Base-by-base conservation (phyloP, 164 flowering plant species). In the Berberis thunbergii region DNA sequence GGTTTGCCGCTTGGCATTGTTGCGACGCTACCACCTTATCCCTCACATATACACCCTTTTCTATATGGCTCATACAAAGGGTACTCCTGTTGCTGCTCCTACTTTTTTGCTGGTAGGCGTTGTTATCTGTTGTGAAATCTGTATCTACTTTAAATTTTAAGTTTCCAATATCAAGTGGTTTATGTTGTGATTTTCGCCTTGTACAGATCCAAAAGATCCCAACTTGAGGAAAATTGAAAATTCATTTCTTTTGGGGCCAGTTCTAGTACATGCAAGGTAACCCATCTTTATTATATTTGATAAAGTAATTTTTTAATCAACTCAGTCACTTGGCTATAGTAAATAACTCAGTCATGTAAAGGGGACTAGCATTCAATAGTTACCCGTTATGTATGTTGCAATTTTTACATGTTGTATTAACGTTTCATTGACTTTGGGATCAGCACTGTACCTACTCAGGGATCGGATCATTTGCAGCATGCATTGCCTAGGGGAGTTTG, bases 31-130 rank as follows among this genome's bases (percentile, higher is more conserved):
- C 71, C 89, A 89, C 45, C 76, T 93, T 63, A 46, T 93, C 49
- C 96, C 89, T 48, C 91, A 85, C 70, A 70, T 93, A 57, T 93
- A 90, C 75, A 86, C 96, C 60, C 88, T 93, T 45, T 88, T 90
- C 56, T 93, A 87, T 68, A 58, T 83, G 75, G 89, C 98, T 62
- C 95, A 93, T 76, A 87, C 79, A 43, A 80, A 40, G 63, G 98
- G 98, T 58, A 75, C 80, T 71, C 94, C 83, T 26, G 92, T 93
- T 66, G 91, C 92, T 52, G 66, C 81, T 70, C 98, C 98, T 5
- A 79, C 83, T 5, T 93, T 93, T 90, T 93, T 69, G 86, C 96
- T 67, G 98, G 98, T 88, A 75, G 45, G 76, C 48, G 46, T 26
- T 53, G 43, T 44, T 54, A 38, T 40, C n/a, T 49, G 48, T n/a